Evolutionary conservation across 495 filamentous ascomycete genomes (phyloP), one percentile per base, ranked within the genome.

Genomic region (Aspergillus bridgeri): DNA sequence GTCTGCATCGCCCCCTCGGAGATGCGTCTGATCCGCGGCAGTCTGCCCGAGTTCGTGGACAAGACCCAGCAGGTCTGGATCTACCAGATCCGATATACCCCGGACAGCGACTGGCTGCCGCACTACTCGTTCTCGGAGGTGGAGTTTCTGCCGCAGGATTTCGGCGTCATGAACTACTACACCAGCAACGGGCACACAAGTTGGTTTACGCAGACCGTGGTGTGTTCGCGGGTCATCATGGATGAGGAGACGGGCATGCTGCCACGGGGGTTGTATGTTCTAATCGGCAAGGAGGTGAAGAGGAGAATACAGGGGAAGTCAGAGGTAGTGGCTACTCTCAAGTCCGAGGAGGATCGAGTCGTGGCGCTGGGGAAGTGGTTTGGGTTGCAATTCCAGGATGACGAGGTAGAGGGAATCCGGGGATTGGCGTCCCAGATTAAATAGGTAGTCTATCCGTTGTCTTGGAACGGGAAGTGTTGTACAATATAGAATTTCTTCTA

Each of bases 131-230:
- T 90, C 53, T 70, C 75, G 5, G 75, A 81, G 53, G 60, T 76
- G n/a, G 87, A 86, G 72, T 87, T 86, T 60, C 60, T 82, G 25
- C 80, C 78, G 19, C 70, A 73, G 50, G 86, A 89, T 60, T 77
- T 74, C 61, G 76, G 72, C 19, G 69, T 86, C 29, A 87, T 91
- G 82, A 90, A 86, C 64, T 80, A 81, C 56, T 69, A 56, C 5
- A 66, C 66, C n/a, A 75, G 71, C 45, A 62, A 74, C 47, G 69
- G 63, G 24, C 71, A 65, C 8, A 69, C 68, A 22, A 81, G 73
- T 55, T 83, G 80, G 63, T 86, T 88, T 70, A 81, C 78, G 23
- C 67, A 75, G 52, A 69, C 60, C 18, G 66, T 86, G 24, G 66
- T 89, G 22, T 79, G 75, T 43, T 72, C 78, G 23, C 79, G 73